Conservation (phyloP, 2,329 filamentous ascomycete species). For the Aspergillus sp. region DNA sequence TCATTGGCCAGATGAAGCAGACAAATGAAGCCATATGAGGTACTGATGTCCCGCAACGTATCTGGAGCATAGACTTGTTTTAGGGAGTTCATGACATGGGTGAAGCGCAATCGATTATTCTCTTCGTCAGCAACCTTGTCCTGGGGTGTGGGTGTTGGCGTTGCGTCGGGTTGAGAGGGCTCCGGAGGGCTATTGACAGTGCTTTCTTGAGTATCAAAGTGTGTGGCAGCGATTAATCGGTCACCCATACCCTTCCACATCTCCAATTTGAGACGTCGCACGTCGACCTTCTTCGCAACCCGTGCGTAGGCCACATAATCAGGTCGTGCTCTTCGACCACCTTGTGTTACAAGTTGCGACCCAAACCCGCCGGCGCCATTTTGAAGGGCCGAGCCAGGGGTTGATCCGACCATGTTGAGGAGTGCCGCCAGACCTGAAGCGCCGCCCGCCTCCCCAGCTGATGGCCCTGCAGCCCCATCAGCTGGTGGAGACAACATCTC, state of each 20-base stretch:
- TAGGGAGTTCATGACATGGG: conserved; percentile 84
- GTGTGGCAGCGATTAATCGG: conserved; percentile 36
- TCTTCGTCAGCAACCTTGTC: conserved; percentile 29
- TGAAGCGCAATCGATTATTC: conserved; percentile 71
- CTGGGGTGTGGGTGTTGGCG: conserved; percentile 34
- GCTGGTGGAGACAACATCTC: conserved; percentile 47
- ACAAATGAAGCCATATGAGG: conserved; percentile 89
- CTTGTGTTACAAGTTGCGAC: conserved; percentile 62
- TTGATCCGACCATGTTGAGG: conserved; percentile 40
- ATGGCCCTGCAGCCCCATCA: conserved; percentile 32
- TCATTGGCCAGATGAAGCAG: conserved; percentile 89
- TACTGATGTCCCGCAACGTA: conserved; percentile 91
- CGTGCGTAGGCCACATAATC: conserved; percentile 67
- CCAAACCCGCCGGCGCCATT: conserved; percentile 57
- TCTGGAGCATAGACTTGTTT: conserved; percentile 82
- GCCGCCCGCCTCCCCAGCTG: conserved; percentile 34
- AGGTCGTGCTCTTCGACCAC: conserved; percentile 56
- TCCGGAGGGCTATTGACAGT: conserved; percentile 9
- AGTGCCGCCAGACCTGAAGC: conserved; percentile 40
- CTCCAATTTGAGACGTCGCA: conserved; percentile 63
- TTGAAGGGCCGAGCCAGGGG: conserved; percentile 40
- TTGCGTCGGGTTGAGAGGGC: conserved; percentile 28
- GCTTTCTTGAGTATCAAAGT: conserved; percentile 27
- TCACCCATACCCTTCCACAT: conserved; percentile 64
- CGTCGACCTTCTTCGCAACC: conserved; percentile 67